Percentiles rank a stretch among this genome's conserved stretches.
Evolutionary conservation across 192 early-diverging fungal species (phyloP).

Genomic region (Backusella mclennaniae): DNA sequence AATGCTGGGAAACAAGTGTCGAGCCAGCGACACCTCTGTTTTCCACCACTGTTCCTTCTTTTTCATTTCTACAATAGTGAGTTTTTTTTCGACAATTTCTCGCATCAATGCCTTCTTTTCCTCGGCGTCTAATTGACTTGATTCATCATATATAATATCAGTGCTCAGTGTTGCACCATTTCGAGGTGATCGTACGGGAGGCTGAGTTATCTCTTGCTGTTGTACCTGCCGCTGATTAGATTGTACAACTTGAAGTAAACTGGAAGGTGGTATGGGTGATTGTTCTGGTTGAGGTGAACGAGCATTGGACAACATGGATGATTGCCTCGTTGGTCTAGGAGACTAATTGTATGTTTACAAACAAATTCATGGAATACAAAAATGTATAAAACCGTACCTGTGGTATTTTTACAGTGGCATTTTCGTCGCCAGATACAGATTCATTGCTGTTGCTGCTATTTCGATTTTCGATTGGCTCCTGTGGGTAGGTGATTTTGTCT

Average conservation of each 20-base stretch:
- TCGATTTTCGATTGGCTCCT: constrained; percentile 26
- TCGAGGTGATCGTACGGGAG: constrained; percentile 12
- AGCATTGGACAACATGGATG: background rate
- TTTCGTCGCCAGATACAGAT: background rate
- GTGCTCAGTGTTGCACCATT: background rate
- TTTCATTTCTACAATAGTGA: constrained; percentile 29
- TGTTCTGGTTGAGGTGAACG: background rate
- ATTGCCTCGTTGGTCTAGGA: background rate
- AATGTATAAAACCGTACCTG: background rate
- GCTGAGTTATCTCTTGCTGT: background rate
- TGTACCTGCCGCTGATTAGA: background rate
- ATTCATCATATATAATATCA: background rate
- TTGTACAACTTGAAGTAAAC: background rate
- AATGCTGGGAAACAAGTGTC: background rate
- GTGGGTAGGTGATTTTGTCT: constrained; percentile 51
- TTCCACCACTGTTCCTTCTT: constrained; percentile 46
- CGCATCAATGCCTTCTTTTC: constrained; percentile 11
- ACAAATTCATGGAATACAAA: background rate
- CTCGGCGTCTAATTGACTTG: background rate
- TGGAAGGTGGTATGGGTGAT: background rate
- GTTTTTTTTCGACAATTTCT: constrained; percentile 32
- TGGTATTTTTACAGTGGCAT: background rate
- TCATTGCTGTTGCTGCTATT: background rate
- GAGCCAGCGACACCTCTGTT: constrained; percentile 35
- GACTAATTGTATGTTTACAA: background rate